Evolutionary conservation across 352 stramenopile genomes (phyloP), one percentile per base, ranked within the genome.

Genomic region (Nothophytophthora sp.): DNA sequence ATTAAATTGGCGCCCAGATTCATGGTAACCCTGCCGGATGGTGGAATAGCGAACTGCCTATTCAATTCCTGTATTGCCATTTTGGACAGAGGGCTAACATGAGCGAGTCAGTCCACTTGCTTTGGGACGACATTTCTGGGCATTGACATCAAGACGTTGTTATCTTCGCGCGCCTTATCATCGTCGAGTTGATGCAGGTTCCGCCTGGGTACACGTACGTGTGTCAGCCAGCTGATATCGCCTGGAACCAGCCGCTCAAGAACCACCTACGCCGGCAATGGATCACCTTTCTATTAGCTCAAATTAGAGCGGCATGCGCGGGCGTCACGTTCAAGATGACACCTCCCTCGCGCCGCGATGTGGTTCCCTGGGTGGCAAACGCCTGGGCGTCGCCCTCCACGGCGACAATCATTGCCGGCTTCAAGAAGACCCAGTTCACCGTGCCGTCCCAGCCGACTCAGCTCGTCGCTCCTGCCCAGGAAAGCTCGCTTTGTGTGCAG

Each of bases 21-120:
- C 53, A 63, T 36, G 38, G 16, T 18, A 73, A 67, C 34, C 15
- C 22, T 12, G 59, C 38, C 15, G 55, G 43, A 1, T 74, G 60
- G 55, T 74, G 55, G 55, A 65, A 68, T 32, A 39, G 23, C 15
- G 15, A 57, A 1, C 39, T 73, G 1, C 53, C 48, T n/a, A 22
- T 59, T 5, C 3, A 41, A 19, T 60, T 56, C 27, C 32, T 63
- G 1, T n/a, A 34, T 22, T 50, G 18, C 12, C 32, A 45, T n/a
- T 62, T 62, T 33, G 25, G 30, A 15, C 11, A 16, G 18, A 13
- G 45, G 3, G 6, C 16, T 4, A 18, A 32, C 27, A 32, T 18
- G 16, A 4, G 22, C 28, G 35, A 42, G 25, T n/a, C 32, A 10
- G 32, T 15, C 32, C 32, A 20, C 32, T 15, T 37, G 32, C 12